phyloP scores from a whole-genome alignment of 2,329 filamentous ascomycete genomes.

The Fusarium papillatum region DNA sequence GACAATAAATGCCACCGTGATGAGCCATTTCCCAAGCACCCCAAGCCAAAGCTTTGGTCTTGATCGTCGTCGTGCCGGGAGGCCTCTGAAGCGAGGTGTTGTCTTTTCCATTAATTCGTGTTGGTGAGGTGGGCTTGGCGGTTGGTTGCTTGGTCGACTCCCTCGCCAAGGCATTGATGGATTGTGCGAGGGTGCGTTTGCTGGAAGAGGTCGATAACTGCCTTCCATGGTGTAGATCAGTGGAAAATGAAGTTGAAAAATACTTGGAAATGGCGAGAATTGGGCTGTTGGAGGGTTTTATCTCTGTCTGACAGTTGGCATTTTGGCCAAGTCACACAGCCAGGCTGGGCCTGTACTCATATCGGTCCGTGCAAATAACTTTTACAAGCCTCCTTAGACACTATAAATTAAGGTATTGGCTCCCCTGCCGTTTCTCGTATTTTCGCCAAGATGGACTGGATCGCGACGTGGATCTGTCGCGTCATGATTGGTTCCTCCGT shows the following conservation, averaged over 20 bases:
- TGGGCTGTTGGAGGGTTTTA: not conserved
- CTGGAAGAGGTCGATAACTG: not conserved
- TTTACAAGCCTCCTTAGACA: not conserved
- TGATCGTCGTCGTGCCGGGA: constrained; percentile 2
- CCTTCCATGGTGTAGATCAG: not conserved
- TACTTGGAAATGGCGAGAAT: not conserved
- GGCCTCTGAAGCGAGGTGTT: constrained; percentile 2
- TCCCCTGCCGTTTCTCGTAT: not conserved
- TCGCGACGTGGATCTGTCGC: not conserved
- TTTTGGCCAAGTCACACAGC: not conserved
- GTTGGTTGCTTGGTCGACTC: not conserved
- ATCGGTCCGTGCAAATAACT: not conserved
- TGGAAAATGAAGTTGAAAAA: not conserved
- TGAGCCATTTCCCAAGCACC: constrained; percentile 17
- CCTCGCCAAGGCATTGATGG: not conserved
- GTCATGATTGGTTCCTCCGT: not conserved
- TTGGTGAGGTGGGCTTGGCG: not conserved
- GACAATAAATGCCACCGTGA: constrained; percentile 13
- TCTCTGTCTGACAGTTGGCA: not conserved
- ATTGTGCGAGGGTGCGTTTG: not conserved
- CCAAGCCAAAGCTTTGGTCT: constrained; percentile 9
- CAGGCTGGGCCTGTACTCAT: not conserved
- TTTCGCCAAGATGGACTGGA: not conserved
- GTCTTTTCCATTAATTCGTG: not conserved
- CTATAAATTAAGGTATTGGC: not conserved